phyloP scores from a whole-genome alignment of 495 filamentous ascomycete genomes.

The Margaritispora aquatica region DNA sequence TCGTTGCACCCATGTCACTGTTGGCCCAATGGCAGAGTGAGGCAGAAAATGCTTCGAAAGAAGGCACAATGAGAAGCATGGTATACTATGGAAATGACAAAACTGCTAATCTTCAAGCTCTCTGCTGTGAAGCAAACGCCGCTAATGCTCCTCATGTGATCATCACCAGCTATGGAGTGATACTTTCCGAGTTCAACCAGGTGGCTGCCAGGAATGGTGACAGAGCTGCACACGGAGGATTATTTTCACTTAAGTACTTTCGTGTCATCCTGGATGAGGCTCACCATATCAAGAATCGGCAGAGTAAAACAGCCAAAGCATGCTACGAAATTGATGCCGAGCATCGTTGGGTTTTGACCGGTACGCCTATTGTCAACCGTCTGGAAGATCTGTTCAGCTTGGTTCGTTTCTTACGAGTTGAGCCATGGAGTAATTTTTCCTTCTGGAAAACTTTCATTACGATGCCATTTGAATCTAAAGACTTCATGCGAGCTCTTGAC shows the following conservation, averaged over 20 bases:
- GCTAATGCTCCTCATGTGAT: constrained; percentile 77
- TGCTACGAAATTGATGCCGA: constrained; percentile 82
- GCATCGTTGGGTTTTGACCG: constrained; percentile 91
- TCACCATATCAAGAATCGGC: constrained; percentile 88
- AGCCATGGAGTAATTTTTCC: constrained; percentile 97
- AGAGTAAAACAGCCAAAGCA: constrained; percentile 82
- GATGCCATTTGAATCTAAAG: constrained; percentile 88
- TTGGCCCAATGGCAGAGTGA: constrained; percentile 96
- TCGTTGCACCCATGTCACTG: constrained; percentile 91
- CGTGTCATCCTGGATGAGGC: constrained; percentile 94
- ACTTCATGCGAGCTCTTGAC: constrained; percentile 87
- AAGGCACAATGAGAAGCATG: constrained; percentile 73
- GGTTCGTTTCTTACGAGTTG: constrained; percentile 84
- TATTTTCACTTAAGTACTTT: constrained; percentile 91
- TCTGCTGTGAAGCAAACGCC: constrained; percentile 72
- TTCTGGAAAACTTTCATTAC: constrained; percentile 99
- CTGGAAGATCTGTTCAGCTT: constrained; percentile 96
- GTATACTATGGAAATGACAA: constrained; percentile 92
- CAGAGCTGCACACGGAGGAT: constrained; percentile 54
- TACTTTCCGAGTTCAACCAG: constrained; percentile 82
- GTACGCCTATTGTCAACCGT: constrained; percentile 94
- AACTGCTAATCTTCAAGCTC: constrained; percentile 59
- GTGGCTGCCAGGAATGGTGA: constrained; percentile 50
- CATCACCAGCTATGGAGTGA: constrained; percentile 92
- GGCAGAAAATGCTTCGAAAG: constrained; percentile 77